Base-by-base conservation (phyloP, 495 filamentous ascomycete species). In the Pyronema omphalodes region DNA sequence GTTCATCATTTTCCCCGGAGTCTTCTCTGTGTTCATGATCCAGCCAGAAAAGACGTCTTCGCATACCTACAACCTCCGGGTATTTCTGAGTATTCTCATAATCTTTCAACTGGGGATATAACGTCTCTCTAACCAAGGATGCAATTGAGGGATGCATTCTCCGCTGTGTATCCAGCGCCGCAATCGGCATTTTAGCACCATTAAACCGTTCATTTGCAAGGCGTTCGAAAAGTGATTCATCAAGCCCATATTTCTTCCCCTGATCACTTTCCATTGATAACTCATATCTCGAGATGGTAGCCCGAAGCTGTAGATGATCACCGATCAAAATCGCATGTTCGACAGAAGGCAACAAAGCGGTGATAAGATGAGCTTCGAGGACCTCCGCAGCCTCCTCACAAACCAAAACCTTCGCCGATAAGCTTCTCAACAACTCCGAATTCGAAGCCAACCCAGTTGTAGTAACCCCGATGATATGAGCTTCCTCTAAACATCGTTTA, bases 331-430 rank as follows among this genome's bases (percentile, higher is more conserved):
- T 85, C 33, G 71, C 67, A 57, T 89, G 85, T 59, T 89, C 76
- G 4, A 87, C 65, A 0, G 74, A 76, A 1, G 83, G 84, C 29
- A 88, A 61, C 0, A 93, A 60, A 0, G 82, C 76, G 0, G 81
- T 76, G 7, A 89, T 67, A 0, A 79, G 67, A 62, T 88, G 83
- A 0, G 79, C 71, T 58, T 88, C 83, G 23, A 88, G 66, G 0
- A 89, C 81, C 57, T 88, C 83, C 0, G 76, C 84, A 3, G 85
- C 85, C 60, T 91, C 85, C 67, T 89, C 84, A 57, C 77, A 81
- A 4, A 89, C 41, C 50, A 93, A 57, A 1, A 86, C 79, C 61
- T 89, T 89, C 34, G 73, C 70, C 19, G 67, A 60, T 3, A 89
- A 53, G 12, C 71, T 71, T 35, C 73, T 72, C 1, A 93, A 73